Base-by-base conservation (phyloP, 176 grass and related monocot species). In the Triticum monococcum region DNA sequence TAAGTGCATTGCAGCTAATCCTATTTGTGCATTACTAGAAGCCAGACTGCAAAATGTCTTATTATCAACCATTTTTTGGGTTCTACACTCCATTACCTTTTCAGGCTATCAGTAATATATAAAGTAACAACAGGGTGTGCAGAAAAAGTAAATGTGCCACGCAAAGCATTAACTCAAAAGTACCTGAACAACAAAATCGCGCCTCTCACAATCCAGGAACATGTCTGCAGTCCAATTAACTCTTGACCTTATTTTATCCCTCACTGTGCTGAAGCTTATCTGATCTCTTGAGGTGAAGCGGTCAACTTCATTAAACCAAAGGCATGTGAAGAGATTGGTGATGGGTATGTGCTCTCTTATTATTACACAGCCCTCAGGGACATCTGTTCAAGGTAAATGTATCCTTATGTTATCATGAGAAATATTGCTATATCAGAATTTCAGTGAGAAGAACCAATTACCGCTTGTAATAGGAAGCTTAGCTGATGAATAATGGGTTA, bases 401-500 rank as follows among this genome's bases (percentile, higher is more conserved):
- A 54, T 31, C 36, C 10, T 12, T 22, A 2, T 33, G 12, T 46
- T 57, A 77, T 38, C 31, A 89, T 38, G 75, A 60, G 57, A 72
- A 82, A 71, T 56, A 22, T 52, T 83, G 35, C 40, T 81, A 52
- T n/a, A 38, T 74, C 38, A 68, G 14, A 22, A 33, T 30, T 30
- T 80, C 23, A 80, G 50, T n/a, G 1, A n/a, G 20, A 18, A 81
- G 7, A 83, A 80, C 60, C 28, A 87, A 56, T 88, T 74, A 94
- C 97, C 97, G 81, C 97, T 99, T 2, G 94, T 99, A 74, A 99
- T 96, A 73, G 97, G 97, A 92, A 99, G 94, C 77, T 97, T 99
- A 26, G 94, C 50, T 57, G 87, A 82, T 26, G 97, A 97, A 89
- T 97, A 99, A 91, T 91, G 94, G 25, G 90, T 99, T 73, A 99